These are phyloP conservation scores for Fusarium aywerte DNA, from an alignment of 2,329 filamentous ascomycete species.

Conservation along the genomic window DNA sequence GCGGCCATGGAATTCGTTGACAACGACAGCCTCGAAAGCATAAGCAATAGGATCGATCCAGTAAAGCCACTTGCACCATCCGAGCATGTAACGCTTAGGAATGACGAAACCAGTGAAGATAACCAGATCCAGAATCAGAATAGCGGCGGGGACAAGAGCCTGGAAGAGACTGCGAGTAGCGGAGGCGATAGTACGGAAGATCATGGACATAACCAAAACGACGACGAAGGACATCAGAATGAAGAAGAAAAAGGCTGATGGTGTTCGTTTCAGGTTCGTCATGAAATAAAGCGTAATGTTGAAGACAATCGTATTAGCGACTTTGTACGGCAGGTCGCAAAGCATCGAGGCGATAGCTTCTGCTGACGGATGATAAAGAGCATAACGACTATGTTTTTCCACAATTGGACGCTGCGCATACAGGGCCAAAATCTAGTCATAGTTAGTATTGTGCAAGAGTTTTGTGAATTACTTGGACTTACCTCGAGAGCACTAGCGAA, in stretches of 20 bases:
- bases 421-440: slow-evolving; percentile 75
- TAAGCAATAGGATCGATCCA: slow-evolving; percentile 84
- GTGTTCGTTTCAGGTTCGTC: slow-evolving; percentile 78
- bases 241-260: slow-evolving; percentile 87
- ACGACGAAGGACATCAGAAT: slow-evolving; percentile 78
- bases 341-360: slow-evolving; percentile 91
- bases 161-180: slow-evolving; percentile 46
- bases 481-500: slow-evolving; percentile 82
- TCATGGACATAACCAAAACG: slow-evolving; percentile 75
- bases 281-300: slow-evolving; percentile 89
- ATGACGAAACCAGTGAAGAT: slow-evolving; percentile 78
- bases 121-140: slow-evolving; percentile 57
- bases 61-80: slow-evolving; percentile 85
- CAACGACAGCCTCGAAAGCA: slow-evolving; percentile 81
- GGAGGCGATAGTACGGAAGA: slow-evolving; percentile 60
- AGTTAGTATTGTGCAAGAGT: not conserved
- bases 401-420: slow-evolving; percentile 92
- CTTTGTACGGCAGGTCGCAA: slow-evolving; percentile 82
- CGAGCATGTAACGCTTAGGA: slow-evolving; percentile 75
- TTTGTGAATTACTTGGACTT: slow-evolving; percentile 29
- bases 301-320: slow-evolving; percentile 78
- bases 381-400: slow-evolving; percentile 88
- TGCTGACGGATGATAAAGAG: slow-evolving; percentile 87
- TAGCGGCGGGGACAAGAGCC: slow-evolving; percentile 46
- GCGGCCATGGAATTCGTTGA: slow-evolving; percentile 81